Evolutionary conservation across 1,284 basidiomycete genomes (phyloP), one percentile per base, ranked within the genome.

Genomic region (Microbotryomycetes sp.): DNA sequence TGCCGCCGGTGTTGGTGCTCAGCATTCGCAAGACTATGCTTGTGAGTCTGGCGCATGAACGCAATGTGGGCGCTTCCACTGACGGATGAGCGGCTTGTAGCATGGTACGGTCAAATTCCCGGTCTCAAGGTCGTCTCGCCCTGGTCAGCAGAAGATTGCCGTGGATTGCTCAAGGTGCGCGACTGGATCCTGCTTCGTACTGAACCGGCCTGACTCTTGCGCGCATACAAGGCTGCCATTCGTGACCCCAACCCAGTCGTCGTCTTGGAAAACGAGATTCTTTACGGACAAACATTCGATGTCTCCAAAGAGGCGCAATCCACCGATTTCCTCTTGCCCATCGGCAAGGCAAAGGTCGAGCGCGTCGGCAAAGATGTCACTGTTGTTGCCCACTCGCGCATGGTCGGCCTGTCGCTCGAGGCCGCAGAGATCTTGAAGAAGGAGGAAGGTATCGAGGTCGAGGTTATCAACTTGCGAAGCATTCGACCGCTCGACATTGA

Each of bases 211-310:
- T 31, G 5, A 6, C 35, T 18, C 27, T 24, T 31, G 3, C 3
- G 18, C 11, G 15, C n/a, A 13, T 4, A 27, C 3, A 60, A 91
- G 89, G 78, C 91, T 60, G 94, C 96, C 41, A 97, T 99, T 75
- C 91, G 96, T 54, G 96, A 99, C 78, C 91, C 92, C 61, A 98
- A 97, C 80, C 92, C 93, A 15, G 89, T 97, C 70, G 91, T 97
- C 70, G 91, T 98, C 82, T 86, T 99, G 56, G 96, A 99, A 76
- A 99, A 99, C 79, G 96, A 99, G 79, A 91, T 99, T 83, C 78
- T 98, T 75, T 98, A 99, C 80, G 96, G 96, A 78, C 84, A 92
- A 68, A 84, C 86, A 23, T 99, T 98, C 87, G 91, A 91, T 61
- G 88, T 98, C 84, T 91, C 91, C 49, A 77, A 86, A 69, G 94